These are phyloP conservation scores for Penicillium verrucosum DNA, from an alignment of 2,329 filamentous ascomycete genomes.

Conservation along the genomic window DNA sequence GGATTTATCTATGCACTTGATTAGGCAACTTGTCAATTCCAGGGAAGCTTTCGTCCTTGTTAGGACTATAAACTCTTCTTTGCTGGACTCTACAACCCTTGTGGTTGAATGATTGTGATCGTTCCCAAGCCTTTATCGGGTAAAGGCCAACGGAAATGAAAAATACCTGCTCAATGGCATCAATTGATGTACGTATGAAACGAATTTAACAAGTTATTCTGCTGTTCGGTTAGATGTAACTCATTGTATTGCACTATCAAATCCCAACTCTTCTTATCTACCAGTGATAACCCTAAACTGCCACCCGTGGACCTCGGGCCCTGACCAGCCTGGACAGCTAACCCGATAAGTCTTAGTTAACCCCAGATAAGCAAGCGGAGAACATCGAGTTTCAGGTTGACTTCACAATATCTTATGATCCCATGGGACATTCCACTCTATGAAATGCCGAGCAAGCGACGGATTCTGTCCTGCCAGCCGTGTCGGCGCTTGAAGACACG, in stretches of 20 bases:
- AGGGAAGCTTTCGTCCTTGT: neutral
- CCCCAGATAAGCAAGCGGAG: conserved; percentile 10
- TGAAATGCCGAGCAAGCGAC: conserved; percentile 9
- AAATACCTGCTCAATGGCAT: neutral
- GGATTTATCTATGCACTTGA: no score
- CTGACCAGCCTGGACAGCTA: neutral
- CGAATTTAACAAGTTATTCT: no score
- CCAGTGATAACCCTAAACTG: conserved; percentile 1
- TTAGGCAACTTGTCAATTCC: no score
- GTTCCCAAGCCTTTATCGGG: no score
- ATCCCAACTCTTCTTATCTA: neutral
- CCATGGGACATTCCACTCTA: neutral
- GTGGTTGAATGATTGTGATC: no score
- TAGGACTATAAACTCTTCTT: neutral
- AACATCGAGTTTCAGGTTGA: conserved; percentile 7
- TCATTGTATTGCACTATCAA: neutral
- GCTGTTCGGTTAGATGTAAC: neutral
- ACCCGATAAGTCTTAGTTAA: conserved; percentile 8
- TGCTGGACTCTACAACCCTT: no score
- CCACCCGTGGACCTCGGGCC: neutral
- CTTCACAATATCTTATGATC: neutral
- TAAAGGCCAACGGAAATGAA: no score
- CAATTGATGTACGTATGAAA: neutral
- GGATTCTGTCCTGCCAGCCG: conserved; percentile 16
- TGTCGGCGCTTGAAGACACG: conserved; percentile 21